phyloP scores from a whole-genome alignment of 345 rosid genomes.

The Citropsis articulata region DNA sequence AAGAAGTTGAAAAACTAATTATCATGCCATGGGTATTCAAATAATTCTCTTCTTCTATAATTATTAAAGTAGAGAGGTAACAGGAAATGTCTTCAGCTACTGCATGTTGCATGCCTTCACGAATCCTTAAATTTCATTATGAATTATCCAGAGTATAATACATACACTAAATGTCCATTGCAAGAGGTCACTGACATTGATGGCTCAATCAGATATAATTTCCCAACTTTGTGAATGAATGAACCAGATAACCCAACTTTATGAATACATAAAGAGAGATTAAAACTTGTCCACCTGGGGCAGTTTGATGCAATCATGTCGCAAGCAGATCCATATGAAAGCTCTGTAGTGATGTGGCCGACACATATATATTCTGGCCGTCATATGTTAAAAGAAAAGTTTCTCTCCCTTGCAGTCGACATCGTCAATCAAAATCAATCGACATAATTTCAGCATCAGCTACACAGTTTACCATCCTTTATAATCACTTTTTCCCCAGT shows the following conservation, averaged over 20 bases:
- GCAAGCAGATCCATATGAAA: conserved; percentile 25
- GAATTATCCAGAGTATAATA: conserved; percentile 12
- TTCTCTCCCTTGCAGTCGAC: conserved; percentile 1
- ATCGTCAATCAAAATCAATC: conserved; percentile 19
- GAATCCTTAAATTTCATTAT: conserved; percentile 27
- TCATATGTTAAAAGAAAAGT: conserved; percentile 7
- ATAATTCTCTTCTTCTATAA: conserved; percentile 4
- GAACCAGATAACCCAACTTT: conserved; percentile 26
- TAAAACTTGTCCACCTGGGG: conserved; percentile 26
- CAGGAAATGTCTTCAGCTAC: conserved; percentile 20
- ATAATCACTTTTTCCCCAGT: conserved; percentile 16
- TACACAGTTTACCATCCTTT: conserved; percentile 17
- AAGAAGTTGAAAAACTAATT: background rate
- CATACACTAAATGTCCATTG: conserved; percentile 21
- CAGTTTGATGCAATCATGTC: conserved; percentile 18
- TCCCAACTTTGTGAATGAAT: too few species aligned
- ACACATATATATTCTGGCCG: conserved; percentile 22
- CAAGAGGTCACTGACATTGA: conserved; percentile 19
- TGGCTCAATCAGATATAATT: conserved; percentile 25
- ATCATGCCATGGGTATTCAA: background rate
- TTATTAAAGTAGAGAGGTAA: conserved; percentile 19
- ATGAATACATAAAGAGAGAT: conserved; percentile 1
- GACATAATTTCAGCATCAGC: conserved; percentile 10
- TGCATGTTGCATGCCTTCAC: conserved; percentile 19
- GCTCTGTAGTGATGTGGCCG: conserved; percentile 18